Conservation (phyloP, 768 basidiomycete species). For the Termitomyces sp. region DNA sequence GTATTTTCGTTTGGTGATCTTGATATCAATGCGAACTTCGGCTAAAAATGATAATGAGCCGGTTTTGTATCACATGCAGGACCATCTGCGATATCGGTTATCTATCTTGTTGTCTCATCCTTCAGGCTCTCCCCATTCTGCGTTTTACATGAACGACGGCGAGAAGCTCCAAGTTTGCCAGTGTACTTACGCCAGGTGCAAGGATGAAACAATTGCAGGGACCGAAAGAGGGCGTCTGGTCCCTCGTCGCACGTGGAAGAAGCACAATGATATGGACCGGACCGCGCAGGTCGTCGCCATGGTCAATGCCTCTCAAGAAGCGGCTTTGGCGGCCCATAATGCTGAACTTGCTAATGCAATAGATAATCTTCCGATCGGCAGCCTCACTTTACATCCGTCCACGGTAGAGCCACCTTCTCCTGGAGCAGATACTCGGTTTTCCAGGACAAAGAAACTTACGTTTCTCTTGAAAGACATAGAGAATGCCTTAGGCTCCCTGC, state of each 20-base stretch:
- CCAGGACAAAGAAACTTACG: not conserved
- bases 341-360: not conserved
- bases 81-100: too few relatives aligned
- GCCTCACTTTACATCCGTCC: not conserved
- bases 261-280: not conserved
- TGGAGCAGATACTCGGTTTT: not conserved
- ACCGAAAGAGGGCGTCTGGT: not conserved
- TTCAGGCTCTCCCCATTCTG: not conserved
- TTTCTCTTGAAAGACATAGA: not conserved
- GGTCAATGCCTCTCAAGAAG: not conserved
- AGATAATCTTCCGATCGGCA: not conserved
- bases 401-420: not conserved
- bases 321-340: not conserved
- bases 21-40: not conserved
- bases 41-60: not conserved
- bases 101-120: not conserved
- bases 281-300: not conserved
- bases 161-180: not conserved
- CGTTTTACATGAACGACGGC: not conserved
- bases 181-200: not conserved
- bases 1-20: not conserved
- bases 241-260: not conserved
- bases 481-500: not conserved
- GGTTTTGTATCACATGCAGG: not conserved
- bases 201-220: not conserved